Conservation (phyloP, 495 filamentous ascomycete species). For the Podospora australis region DNA sequence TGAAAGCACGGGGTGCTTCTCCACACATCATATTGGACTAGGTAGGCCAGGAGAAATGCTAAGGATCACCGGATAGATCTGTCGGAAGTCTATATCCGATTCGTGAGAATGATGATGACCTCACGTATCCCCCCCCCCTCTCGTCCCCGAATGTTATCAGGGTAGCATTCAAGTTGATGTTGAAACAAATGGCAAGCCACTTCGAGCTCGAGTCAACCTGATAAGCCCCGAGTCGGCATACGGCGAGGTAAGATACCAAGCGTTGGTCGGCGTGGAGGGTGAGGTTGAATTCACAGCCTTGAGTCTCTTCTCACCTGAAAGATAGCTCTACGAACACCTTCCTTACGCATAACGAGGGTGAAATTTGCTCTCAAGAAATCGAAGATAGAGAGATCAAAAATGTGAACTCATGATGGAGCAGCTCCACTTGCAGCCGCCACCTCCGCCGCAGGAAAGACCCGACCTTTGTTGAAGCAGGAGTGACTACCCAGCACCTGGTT, state of each 20-base stretch:
- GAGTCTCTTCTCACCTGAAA: too few species aligned
- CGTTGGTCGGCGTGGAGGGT: too few species aligned
- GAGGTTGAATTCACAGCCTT: too few species aligned
- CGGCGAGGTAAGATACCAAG: too few species aligned
- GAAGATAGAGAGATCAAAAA: neutral
- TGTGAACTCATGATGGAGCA: neutral
- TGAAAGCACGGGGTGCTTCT: neutral
- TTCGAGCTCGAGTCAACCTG: neutral
- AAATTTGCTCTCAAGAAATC: neutral
- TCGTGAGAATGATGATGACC: neutral
- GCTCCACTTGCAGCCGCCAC: neutral
- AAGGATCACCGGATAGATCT: neutral
- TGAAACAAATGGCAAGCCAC: neutral
- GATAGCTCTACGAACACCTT: too few species aligned
- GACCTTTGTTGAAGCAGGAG: neutral
- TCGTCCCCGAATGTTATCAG: neutral
- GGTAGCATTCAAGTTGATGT: too few species aligned
- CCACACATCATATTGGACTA: too few species aligned
- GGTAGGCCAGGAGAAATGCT: neutral
- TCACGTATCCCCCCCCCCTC: neutral
- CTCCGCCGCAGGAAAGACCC: neutral
- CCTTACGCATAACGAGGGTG: too few species aligned
- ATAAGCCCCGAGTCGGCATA: neutral
- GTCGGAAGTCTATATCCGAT: neutral
- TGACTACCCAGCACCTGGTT: too few species aligned